phyloP scores from a whole-genome alignment of 441 rosid species.

The Euphorbia schlechtendalii region DNA sequence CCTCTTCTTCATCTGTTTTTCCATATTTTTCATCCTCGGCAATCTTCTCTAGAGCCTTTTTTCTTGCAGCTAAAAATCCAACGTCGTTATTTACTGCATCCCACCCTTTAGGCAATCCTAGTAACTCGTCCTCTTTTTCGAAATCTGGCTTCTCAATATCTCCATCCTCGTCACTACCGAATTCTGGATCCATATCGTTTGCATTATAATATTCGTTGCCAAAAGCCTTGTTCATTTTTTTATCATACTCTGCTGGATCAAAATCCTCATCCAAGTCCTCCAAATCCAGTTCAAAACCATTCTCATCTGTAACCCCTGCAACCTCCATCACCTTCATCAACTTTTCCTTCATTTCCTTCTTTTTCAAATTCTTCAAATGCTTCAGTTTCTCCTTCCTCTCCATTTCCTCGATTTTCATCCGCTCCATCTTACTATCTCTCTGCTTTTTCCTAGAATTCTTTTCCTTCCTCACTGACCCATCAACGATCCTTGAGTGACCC shows the following conservation, averaged over 20 bases:
- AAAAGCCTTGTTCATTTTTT: slow-evolving; percentile 65
- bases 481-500: slow-evolving; percentile 68
- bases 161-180: slow-evolving; percentile 35
- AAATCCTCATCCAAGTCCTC: slow-evolving; percentile 69
- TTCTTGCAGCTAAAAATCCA: slow-evolving; percentile 66
- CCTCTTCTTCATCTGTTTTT: not conserved
- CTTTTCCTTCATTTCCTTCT: slow-evolving; percentile 72
- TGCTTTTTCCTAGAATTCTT: slow-evolving; percentile 58
- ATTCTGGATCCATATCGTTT: slow-evolving; percentile 28
- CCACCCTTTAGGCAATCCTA: slow-evolving; percentile 47
- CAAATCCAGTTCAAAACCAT: slow-evolving; percentile 30
- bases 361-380: slow-evolving; percentile 83
- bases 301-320: slow-evolving; percentile 45
- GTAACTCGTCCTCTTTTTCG: slow-evolving; percentile 71
- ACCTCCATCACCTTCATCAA: slow-evolving; percentile 58
- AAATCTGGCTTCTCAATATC: slow-evolving; percentile 63
- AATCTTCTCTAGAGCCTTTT: slow-evolving; percentile 42
- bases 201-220: slow-evolving; percentile 47
- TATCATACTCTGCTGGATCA: slow-evolving; percentile 72
- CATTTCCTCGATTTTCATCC: slow-evolving; percentile 51
- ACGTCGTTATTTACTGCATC: slow-evolving; percentile 42
- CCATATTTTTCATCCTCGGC: slow-evolving; percentile 22
- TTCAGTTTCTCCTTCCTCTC: slow-evolving; percentile 79
- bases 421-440: slow-evolving; percentile 66
- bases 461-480: slow-evolving; percentile 83